Evolutionary conservation across 306 rosid species (phyloP).

Genomic region (Pueraria montana): DNA sequence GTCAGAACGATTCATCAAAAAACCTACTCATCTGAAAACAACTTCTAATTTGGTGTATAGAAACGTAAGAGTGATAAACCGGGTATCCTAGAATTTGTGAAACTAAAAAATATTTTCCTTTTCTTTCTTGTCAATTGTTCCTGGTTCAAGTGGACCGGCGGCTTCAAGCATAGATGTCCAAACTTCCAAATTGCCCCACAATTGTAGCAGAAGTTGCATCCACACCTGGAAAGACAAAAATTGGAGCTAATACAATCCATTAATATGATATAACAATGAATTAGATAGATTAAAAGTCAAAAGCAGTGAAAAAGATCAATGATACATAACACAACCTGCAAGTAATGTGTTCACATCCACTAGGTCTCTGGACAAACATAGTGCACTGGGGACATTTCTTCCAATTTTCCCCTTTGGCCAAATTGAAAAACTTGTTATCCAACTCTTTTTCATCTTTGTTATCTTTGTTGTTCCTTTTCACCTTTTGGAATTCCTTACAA

Average conservation of each 20-base stretch:
- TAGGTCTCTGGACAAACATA: neutral
- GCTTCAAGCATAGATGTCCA: too few species aligned
- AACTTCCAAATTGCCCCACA: too few species aligned
- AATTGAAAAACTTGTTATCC: constrained; percentile 3
- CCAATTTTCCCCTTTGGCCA: constrained; percentile 25
- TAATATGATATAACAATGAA: neutral
- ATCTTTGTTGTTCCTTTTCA: neutral
- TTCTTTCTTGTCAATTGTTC: too few species aligned
- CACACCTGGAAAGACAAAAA: constrained; percentile 34
- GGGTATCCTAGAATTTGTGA: too few species aligned
- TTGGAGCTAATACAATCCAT: neutral
- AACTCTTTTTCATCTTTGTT: neutral
- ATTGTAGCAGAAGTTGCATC: constrained; percentile 33
- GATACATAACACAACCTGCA: constrained; percentile 34
- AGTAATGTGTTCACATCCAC: constrained; percentile 30
- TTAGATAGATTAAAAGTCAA: neutral
- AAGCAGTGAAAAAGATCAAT: too few species aligned
- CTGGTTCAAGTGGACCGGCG: too few species aligned
- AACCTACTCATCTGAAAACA: neutral
- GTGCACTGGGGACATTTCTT: constrained; percentile 28
- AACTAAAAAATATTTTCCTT: too few species aligned
- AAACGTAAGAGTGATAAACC: too few species aligned
- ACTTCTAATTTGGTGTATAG: too few species aligned
- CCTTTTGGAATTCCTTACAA: constrained; percentile 6
- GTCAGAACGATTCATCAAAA: too few species aligned